These are phyloP conservation scores for Tetrahymena elliotti DNA, from an alignment of 73 alveolate genomes.

Conservation along the genomic window DNA sequence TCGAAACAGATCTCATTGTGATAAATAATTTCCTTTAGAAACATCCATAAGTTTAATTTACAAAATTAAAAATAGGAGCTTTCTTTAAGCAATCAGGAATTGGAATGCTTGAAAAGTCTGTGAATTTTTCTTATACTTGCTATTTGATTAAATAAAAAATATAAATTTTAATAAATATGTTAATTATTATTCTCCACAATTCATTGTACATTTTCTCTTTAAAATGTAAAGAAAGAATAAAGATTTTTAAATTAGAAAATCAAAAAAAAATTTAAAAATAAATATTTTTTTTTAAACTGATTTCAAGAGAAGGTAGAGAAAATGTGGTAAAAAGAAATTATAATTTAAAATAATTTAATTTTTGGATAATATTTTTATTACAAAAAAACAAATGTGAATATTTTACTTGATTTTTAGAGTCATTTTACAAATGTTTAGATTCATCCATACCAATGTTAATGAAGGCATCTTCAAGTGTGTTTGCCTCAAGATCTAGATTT, in stretches of 20 bases:
- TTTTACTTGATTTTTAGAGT: background rate
- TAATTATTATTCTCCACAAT: too few species aligned
- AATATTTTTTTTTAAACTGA: too few species aligned
- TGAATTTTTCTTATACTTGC: background rate
- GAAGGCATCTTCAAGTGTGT: slow-evolving; percentile 34
- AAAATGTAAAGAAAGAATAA: too few species aligned
- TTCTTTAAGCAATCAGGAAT: background rate
- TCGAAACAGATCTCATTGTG: background rate
- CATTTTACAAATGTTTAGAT: background rate
- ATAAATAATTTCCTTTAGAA: background rate
- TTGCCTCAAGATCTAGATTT: background rate
- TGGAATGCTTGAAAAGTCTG: background rate
- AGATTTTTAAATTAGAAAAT: too few species aligned
- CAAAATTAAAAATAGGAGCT: background rate
- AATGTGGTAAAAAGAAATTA: background rate
- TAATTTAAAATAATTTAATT: too few species aligned
- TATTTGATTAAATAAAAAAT: background rate
- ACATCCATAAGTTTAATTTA: background rate
- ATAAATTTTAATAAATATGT: background rate
- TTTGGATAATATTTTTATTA: too few species aligned
- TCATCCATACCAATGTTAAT: slow-evolving; percentile 39
- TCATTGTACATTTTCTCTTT: too few species aligned
- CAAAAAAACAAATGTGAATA: too few species aligned
- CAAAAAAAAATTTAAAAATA: too few species aligned
- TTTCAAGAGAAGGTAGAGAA: too few species aligned